Evolutionary conservation across 768 basidiomycete genomes (phyloP).

Genomic region (Panellus pusillus): DNA sequence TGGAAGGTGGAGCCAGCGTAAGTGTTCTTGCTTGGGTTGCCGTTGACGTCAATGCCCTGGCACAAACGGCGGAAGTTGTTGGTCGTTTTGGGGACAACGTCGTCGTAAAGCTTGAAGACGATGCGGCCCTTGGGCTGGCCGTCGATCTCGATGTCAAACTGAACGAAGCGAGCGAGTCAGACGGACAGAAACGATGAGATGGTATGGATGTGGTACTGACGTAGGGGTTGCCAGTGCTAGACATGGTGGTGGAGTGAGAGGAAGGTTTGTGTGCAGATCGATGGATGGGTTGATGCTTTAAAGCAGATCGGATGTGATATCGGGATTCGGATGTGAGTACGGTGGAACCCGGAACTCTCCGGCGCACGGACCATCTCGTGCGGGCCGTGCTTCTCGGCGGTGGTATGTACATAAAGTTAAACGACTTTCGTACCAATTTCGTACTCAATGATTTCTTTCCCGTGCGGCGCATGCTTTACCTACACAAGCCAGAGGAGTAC

Average conservation of each 20-base stretch:
- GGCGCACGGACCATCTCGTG: constrained; percentile 1
- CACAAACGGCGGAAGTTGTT: constrained; percentile 82
- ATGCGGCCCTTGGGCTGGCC: constrained; percentile 64
- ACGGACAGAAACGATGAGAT: background rate
- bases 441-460: too few species aligned
- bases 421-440: too few species aligned
- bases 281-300: background rate
- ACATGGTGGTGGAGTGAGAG: constrained; percentile 8
- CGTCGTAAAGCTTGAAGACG: constrained; percentile 82
- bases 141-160: constrained; percentile 72
- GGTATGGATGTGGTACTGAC: background rate
- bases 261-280: background rate
- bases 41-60: constrained; percentile 39
- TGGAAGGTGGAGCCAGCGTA: constrained; percentile 75
- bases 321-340: background rate
- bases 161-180: background rate
- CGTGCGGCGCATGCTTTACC: too few species aligned
- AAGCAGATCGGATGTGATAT: constrained; percentile 10
- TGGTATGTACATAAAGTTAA: too few species aligned
- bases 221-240: background rate
- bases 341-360: too few species aligned
- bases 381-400: too few species aligned
- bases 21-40: constrained; percentile 45
- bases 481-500: too few species aligned
- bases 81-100: constrained; percentile 78